A percentile compares a stretch with the other conserved stretches of the same genome.
These are phyloP conservation scores for Mentha longifolia DNA, from an alignment of 257 asterid species.

Conservation along the genomic window DNA sequence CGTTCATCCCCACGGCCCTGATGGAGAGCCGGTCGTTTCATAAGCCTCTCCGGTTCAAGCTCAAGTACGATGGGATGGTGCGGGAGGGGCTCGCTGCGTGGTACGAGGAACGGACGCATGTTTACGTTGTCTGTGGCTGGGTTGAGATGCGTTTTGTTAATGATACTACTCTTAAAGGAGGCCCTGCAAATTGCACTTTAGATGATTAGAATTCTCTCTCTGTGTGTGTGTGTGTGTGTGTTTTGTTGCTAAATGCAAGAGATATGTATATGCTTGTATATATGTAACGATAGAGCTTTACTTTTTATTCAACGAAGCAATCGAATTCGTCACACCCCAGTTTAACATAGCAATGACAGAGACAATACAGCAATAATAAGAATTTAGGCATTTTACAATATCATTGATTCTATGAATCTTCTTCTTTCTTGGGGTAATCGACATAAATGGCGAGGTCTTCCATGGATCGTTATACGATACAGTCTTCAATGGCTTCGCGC, in stretches of 20 bases:
- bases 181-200: slow-evolving; percentile 51
- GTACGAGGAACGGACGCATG: slow-evolving; percentile 48
- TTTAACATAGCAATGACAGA: slow-evolving; percentile 36
- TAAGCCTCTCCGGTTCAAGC: slow-evolving; percentile 48
- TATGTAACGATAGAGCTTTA: slow-evolving; percentile 27
- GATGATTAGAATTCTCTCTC: slow-evolving; percentile 26
- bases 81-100: slow-evolving; percentile 56
- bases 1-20: slow-evolving; percentile 51
- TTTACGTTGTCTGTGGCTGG: slow-evolving; percentile 55
- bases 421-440: slow-evolving; percentile 30
- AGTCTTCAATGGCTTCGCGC: slow-evolving; percentile 5
- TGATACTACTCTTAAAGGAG: slow-evolving; percentile 47
- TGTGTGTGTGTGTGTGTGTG: not conserved
- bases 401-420: slow-evolving; percentile 36
- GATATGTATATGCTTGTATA: not conserved
- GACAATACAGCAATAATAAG: slow-evolving; percentile 28
- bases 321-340: slow-evolving; percentile 35
- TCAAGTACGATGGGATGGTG: slow-evolving; percentile 57
- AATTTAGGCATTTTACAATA: slow-evolving; percentile 35
- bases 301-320: slow-evolving; percentile 37
- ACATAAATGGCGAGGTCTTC: slow-evolving; percentile 27
- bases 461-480: slow-evolving; percentile 22
- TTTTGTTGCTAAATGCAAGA: not conserved
- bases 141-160: slow-evolving; percentile 46
- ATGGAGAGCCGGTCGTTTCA: slow-evolving; percentile 43